Base-by-base conservation (phyloP, 23 red algal species). In the Cyanidiococcus yangmingshanensis region DNA sequence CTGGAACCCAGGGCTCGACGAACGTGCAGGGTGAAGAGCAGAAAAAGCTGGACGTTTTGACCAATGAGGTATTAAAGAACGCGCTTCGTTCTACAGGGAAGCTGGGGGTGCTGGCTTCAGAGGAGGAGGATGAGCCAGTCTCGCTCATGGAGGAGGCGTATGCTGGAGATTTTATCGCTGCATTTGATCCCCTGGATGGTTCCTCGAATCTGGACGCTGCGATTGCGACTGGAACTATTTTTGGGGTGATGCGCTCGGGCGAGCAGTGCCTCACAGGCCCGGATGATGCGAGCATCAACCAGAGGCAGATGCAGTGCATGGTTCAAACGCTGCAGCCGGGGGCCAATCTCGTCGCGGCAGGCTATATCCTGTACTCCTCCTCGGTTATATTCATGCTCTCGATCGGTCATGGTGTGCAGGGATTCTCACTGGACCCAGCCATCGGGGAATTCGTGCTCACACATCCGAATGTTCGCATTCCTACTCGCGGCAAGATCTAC, bases 41-140 rank as follows among this genome's bases (percentile, higher is more conserved):
- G 82, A 96, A 96, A 76, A 96, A 96, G 79, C 83, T 96, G 36
- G 92, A 96, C 76, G 87, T 96, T 38, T 76, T 96, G 17, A 87
- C 87, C 0, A 96, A 96, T 51, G 87, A 96, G 77, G 92, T 96
- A 50, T 77, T 96, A 21, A 96, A 96, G 84, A 91, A 96, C 82
- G 87, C 92, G 0, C 77, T 96, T 35, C 82, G 86, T 2, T 96
- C 80, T 58, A 86, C 88, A 27, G 92, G 92, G 29, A 90, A 90
- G 58, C 84, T 96, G 83, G 92, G 92, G 27, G 76, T 96, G 15
- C 87, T 96, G 40, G 92, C 92, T 17, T 88, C 83, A 0, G 92
- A 96, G 67, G 92, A 96, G 75, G 92, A 96, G 74, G 87, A 96
- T 37, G 87, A 90, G 75, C 92, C 92, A n/a, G 92, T 96, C n/a